phyloP scores from a whole-genome alignment of 768 basidiomycete species.

The Candolleomyces efflorescens region DNA sequence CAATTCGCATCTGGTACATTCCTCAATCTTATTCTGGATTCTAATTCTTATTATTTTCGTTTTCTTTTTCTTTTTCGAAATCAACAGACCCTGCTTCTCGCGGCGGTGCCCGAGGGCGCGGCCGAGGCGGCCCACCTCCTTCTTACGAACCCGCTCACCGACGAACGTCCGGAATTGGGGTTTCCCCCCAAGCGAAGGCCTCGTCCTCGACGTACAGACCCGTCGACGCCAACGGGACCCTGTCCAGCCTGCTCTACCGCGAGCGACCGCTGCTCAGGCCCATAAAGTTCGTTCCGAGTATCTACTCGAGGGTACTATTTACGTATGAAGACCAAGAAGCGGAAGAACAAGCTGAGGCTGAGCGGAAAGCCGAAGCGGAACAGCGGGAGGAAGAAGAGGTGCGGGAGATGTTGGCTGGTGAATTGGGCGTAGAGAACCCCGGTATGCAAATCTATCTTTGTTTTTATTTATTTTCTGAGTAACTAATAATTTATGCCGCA shows the following conservation, averaged over 20 bases:
- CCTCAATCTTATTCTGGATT: neutral
- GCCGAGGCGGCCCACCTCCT: slow-evolving; percentile 3
- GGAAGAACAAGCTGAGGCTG: neutral
- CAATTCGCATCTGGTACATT: neutral
- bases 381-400: slow-evolving; percentile 46
- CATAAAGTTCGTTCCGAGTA: slow-evolving; percentile 63
- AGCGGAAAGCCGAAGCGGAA: slow-evolving; percentile 7
- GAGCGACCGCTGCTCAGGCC: slow-evolving; percentile 65
- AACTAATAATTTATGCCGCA: too few relatives aligned
- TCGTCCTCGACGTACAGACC: neutral
- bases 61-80: too few relatives aligned
- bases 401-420: slow-evolving; percentile 47
- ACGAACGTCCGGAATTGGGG: slow-evolving; percentile 25
- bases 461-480: neutral
- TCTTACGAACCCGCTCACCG: slow-evolving; percentile 12
- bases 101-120: slow-evolving; percentile 13
- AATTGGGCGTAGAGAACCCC: neutral
- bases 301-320: slow-evolving; percentile 47
- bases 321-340: slow-evolving; percentile 59
- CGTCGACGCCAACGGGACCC: slow-evolving; percentile 38
- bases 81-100: slow-evolving; percentile 19
- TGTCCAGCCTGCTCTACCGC: slow-evolving; percentile 48
- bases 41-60: neutral
- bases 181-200: slow-evolving; percentile 18
- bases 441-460: too few relatives aligned